phyloP scores from a whole-genome alignment of 2,329 filamentous ascomycete species.

The Aspergillus flavus region DNA sequence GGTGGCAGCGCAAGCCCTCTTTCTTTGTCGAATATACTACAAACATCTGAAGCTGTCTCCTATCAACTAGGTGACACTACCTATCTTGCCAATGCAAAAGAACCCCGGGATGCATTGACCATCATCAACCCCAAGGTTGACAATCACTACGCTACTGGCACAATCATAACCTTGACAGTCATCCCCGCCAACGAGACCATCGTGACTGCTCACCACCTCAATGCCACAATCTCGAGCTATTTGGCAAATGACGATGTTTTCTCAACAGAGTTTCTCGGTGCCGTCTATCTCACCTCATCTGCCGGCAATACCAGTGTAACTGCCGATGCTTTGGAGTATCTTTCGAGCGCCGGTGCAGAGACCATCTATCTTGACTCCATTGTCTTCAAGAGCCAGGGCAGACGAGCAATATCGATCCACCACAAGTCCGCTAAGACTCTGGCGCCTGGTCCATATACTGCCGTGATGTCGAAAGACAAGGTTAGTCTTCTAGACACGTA shows the following conservation, averaged over 20 bases:
- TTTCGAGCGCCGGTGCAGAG: not conserved
- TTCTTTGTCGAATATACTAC: not conserved
- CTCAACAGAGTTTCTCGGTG: constrained; percentile 7
- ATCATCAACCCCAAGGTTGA: not conserved
- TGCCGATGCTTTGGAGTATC: not conserved
- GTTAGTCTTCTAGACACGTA: constrained; percentile 13
- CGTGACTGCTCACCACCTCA: constrained; percentile 7
- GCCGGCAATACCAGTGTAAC: not conserved
- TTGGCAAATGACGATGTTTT: constrained; percentile 17
- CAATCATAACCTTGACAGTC: constrained; percentile 5
- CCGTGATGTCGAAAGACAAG: not conserved
- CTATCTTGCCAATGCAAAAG: constrained; percentile 12
- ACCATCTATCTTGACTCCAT: constrained; percentile 4
- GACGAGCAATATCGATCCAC: not conserved
- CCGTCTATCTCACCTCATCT: constrained; percentile 13
- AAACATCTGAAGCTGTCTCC: not conserved
- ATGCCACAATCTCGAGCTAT: constrained; percentile 11
- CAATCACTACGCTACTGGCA: too few relatives aligned
- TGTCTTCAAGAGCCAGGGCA: not conserved
- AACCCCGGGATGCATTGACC: not conserved
- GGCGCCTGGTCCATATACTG: constrained; percentile 15
- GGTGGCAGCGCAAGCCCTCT: not conserved
- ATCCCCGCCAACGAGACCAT: constrained; percentile 7
- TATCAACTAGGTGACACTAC: constrained; percentile 6
- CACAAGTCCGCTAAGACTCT: not conserved